Base-by-base conservation (phyloP, 106 monocot species). In the Dioscorea alata region DNA sequence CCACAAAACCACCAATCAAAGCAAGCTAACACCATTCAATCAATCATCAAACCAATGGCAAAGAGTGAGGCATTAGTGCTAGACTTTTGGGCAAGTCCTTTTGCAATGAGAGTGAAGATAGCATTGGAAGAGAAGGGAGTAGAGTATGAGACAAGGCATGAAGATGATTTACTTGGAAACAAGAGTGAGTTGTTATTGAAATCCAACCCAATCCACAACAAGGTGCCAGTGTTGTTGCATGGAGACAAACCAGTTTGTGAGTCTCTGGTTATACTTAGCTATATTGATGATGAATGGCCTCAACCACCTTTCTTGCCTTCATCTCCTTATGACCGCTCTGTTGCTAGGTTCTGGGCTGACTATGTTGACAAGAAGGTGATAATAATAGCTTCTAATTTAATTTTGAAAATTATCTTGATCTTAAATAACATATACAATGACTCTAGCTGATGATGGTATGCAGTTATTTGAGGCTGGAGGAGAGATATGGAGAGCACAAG, bases 141-240 rank as follows among this genome's bases (percentile, higher is more conserved):
- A 12, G 51, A 62, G 28, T 73, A 79, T 59, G 73, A 79, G 68
- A 68, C 60, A 42, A 28, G 72, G 24, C 21, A 54, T 21, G 54
- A 54, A 6, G 54, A 18, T 19, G 78, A 79, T 32, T 51, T 18
- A 50, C 20, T 35, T 17, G n/a, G 20, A n/a, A 54, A 22, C 8
- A 79, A 73, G 66, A 79, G 79, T 52, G 63, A 79, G 53, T 61
- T 79, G 61, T 73, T 79, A 0, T 19, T 79, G 6, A 63, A 73
- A 13, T 73, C 68, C 20, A 79, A 79, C 54, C 73, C 73, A 0
- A 68, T 79, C 18, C 49, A 73, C 67, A 68, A 79, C 66, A 73
- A 73, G 79, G 60, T 79, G 10, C 79, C 79, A 2, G 73, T 79
- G 14, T 66, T 79, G 52, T 12, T 79, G 52, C 79, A 79, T 60